phyloP scores from a whole-genome alignment of 345 rosid species.

The Camelina laxa region DNA sequence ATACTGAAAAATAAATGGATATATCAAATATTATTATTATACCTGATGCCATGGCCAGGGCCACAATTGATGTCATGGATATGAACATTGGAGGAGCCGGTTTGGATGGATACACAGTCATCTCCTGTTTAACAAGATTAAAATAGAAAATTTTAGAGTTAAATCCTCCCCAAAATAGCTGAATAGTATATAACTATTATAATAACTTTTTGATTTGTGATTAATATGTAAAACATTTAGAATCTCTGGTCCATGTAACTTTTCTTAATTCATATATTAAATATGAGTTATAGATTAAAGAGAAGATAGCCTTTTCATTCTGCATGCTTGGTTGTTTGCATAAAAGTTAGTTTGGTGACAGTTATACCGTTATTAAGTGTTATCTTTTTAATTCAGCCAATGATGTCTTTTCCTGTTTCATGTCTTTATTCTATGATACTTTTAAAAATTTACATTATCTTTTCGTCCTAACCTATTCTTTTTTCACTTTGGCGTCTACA shows the following conservation, averaged over 20 bases:
- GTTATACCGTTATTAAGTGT: slow-evolving; percentile 42
- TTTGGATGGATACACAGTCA: slow-evolving; percentile 91
- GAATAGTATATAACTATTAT: not conserved
- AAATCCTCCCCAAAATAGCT: not conserved
- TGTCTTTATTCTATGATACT: slow-evolving; percentile 10
- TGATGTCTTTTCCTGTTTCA: slow-evolving; percentile 25
- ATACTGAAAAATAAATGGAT: not conserved
- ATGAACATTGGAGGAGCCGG: slow-evolving; percentile 80
- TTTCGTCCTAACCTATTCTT: not conserved
- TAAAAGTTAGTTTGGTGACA: slow-evolving; percentile 42
- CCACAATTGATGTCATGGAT: slow-evolving; percentile 80
- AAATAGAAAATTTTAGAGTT: not conserved
- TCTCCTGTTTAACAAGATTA: slow-evolving; percentile 55
- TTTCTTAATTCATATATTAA: slow-evolving; percentile 1
- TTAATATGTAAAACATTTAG: slow-evolving; percentile 5
- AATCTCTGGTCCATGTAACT: slow-evolving; percentile 20
- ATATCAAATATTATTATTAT: not conserved
- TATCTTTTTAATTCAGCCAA: slow-evolving; percentile 14
- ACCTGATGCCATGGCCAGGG: slow-evolving; percentile 97
- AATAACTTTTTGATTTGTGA: not conserved
- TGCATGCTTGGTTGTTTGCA: slow-evolving; percentile 43
- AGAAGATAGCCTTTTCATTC: slow-evolving; percentile 28
- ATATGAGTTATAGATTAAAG: slow-evolving; percentile 6
- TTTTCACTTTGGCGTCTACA: slow-evolving; percentile 32
- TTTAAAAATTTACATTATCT: slow-evolving; percentile 28